These are phyloP conservation scores for Suillus brevipes DNA, from an alignment of 768 basidiomycete genomes.

Conservation along the genomic window DNA sequence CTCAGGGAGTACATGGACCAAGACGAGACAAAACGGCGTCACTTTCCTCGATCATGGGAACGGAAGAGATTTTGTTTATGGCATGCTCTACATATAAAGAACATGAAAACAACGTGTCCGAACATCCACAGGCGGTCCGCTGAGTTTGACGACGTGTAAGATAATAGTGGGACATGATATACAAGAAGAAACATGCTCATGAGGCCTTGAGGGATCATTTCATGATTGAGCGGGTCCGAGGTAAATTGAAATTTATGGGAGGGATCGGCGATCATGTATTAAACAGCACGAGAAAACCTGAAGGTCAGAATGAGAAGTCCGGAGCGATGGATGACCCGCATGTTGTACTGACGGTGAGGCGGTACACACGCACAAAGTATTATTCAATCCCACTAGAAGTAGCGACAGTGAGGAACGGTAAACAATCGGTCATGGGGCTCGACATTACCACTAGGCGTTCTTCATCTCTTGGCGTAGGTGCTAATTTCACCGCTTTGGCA, in stretches of 20 bases:
- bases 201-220: constrained; percentile 22
- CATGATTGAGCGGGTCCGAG: constrained; percentile 33
- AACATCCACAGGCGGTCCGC: constrained; percentile 29
- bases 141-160: constrained; percentile 17
- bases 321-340: constrained; percentile 20
- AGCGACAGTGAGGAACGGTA: constrained; percentile 29
- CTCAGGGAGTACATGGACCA: constrained; percentile 3
- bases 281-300: constrained; percentile 37
- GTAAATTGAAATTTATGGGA: constrained; percentile 24
- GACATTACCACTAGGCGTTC: constrained; percentile 46
- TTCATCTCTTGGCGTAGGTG: constrained; percentile 41
- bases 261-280: constrained; percentile 31
- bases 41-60: constrained; percentile 30
- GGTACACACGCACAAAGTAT: constrained; percentile 20
- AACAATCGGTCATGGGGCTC: constrained; percentile 18
- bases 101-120: constrained; percentile 35
- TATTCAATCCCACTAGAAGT: constrained; percentile 45
- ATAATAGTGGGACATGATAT: constrained; percentile 33
- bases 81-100: constrained; percentile 20
- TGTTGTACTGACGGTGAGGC: constrained; percentile 24
- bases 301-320: constrained; percentile 25
- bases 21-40: constrained; percentile 18
- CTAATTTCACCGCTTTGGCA: constrained; percentile 36
- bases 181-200: constrained; percentile 22
- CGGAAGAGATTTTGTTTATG: constrained; percentile 14